Base-by-base conservation (phyloP, 345 rosid species). In the Hevea brasiliensis region DNA sequence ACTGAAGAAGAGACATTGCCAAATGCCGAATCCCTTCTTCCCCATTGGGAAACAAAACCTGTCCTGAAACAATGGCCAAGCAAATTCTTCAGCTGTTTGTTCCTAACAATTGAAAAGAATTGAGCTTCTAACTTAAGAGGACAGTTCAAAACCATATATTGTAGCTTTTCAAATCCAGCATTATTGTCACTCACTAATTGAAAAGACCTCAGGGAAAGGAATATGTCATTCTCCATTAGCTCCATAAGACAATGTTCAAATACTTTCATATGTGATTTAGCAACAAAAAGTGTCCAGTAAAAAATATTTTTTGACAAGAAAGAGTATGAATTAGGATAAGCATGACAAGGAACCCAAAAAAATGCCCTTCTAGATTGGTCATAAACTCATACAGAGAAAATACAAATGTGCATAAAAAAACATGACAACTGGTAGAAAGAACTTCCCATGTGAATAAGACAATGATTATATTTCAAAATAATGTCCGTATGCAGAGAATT, bases 1-100 rank as follows among this genome's bases (percentile, higher is more conserved):
- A 84, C 86, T 5, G 94, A 85, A 65, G 88, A 85, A 41, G 74
- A 53, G 56, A 74, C 84, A 45, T 50, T 71, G 18, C 66, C 53
- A 51, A 59, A 85, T 37, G 71, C 71, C 56, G 79, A 68, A 72
- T 85, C 86, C 72, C 76, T 65, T 76, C 80, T 80, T 42, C 85
- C 72, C 72, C 56, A 29, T 48, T 29, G 81, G 64, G 68, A 74
- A 75, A 54, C 67, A 68, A 50, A 77, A 71, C 76, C 81, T 57
- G 77, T 63, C 68, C 89, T 87, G 78, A 44, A 67, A 76, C 48
- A 73, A 10, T 59, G 59, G 72, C 26, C 51, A 67, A 3, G 70
- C 37, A 60, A 41, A 26, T 24, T 35, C 51, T 62, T 61, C 62
- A 61, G 35, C 21, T 47, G 29, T 17, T 27, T n/a, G 11, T 27